Conservation (phyloP, 257 asterid species). For the Coffea canephora region DNA sequence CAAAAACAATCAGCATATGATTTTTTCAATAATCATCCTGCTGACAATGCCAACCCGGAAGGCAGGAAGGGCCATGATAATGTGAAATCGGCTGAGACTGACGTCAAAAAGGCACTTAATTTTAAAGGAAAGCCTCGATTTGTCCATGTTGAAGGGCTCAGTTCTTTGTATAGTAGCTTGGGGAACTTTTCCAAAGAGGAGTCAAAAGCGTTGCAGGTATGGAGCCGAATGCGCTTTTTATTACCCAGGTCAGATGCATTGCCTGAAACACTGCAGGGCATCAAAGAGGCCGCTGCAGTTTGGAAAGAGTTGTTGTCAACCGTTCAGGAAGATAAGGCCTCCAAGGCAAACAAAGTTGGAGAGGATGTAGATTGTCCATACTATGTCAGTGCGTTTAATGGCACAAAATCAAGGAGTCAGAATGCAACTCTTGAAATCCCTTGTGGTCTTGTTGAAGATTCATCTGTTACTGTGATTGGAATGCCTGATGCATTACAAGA, state of each 20-base stretch:
- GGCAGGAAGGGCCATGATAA: constrained; percentile 15
- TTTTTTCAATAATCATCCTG: constrained; percentile 59
- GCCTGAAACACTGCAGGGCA: constrained; percentile 78
- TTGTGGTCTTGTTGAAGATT: constrained; percentile 83
- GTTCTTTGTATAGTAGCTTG: constrained; percentile 41
- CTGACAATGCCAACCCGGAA: constrained; percentile 22
- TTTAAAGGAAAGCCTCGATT: constrained; percentile 44
- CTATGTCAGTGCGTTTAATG: constrained; percentile 42
- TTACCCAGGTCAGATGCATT: constrained; percentile 83
- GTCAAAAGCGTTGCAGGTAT: constrained; percentile 49
- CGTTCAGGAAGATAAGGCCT: constrained; percentile 34
- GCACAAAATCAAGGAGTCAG: constrained; percentile 24
- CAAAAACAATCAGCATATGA: constrained; percentile 60
- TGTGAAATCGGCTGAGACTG: constrained; percentile 23
- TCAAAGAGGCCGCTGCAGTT: constrained; percentile 66
- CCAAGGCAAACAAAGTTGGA: constrained; percentile 20
- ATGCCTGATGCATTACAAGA: constrained; percentile 52
- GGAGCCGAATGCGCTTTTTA: constrained; percentile 59
- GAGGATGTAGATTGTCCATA: constrained; percentile 46
- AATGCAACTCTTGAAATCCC: constrained; percentile 51
- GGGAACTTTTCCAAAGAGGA: constrained; percentile 44
- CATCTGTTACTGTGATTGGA: constrained; percentile 83
- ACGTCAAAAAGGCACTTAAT: constrained; percentile 21
- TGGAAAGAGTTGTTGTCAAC: constrained; percentile 46
- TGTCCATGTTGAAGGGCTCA: constrained; percentile 46